A percentile compares a stretch with the other conserved stretches of the same genome.
These are phyloP conservation scores for Phytopythium cucurbitacearum DNA, from an alignment of 352 stramenopile genomes.

Conservation along the genomic window DNA sequence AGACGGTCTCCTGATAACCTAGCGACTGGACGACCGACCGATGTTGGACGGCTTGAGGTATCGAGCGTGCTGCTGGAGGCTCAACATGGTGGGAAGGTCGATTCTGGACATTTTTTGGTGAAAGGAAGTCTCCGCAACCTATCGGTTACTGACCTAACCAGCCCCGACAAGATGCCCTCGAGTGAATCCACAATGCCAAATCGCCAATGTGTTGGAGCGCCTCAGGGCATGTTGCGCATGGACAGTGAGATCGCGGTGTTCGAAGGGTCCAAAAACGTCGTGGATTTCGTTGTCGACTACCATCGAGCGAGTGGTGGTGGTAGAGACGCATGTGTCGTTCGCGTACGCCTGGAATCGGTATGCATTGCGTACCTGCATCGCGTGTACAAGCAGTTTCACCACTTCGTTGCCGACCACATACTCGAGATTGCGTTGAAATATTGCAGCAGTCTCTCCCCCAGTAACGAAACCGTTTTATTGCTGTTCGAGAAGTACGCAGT, in stretches of 20 bases:
- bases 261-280: conserved; percentile 51
- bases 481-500: conserved; percentile 34
- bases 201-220: conserved; percentile 64
- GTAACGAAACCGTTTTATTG: too few species aligned
- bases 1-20: conserved; percentile 4
- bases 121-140: conserved; percentile 72
- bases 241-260: conserved; percentile 37
- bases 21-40: neutral
- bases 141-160: conserved; percentile 62
- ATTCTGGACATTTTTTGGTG: conserved; percentile 22
- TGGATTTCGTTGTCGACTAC: conserved; percentile 55
- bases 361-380: conserved; percentile 81
- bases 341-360: conserved; percentile 70
- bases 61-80: conserved; percentile 29
- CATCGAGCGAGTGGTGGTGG: conserved; percentile 3
- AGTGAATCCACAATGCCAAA: conserved; percentile 43
- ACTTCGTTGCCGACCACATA: conserved; percentile 68
- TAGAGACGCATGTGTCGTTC: conserved; percentile 22
- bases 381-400: conserved; percentile 84
- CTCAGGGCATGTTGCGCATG: conserved; percentile 36
- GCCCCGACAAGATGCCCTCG: conserved; percentile 27
- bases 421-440: conserved; percentile 9
- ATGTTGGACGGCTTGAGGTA: conserved; percentile 17
- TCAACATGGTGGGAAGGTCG: conserved; percentile 10
- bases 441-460: too few species aligned